Conservation (phyloP, 1,284 basidiomycete genomes). For the Neolentinus lepideus region DNA sequence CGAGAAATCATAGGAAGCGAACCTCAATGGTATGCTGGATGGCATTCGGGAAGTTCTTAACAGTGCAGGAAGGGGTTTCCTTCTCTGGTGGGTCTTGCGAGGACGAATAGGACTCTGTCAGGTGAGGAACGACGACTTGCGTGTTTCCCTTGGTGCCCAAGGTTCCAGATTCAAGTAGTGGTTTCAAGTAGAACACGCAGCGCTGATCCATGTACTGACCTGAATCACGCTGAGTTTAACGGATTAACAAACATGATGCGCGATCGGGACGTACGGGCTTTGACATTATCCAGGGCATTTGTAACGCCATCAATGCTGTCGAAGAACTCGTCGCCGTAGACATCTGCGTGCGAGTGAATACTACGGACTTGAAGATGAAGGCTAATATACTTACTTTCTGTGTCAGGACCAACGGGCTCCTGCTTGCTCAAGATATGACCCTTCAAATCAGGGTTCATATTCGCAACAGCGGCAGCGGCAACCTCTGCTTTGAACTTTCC, state of each 20-base stretch:
- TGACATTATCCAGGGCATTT: conserved; percentile 99
- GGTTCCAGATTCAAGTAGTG: conserved; percentile 95
- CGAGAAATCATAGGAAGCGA: conserved; percentile 14
- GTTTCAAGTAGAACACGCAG: conserved; percentile 96
- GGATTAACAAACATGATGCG: background rate
- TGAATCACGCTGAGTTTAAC: conserved; percentile 20
- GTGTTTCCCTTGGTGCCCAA: conserved; percentile 98
- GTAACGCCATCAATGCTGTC: conserved; percentile 88
- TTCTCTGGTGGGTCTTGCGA: conserved; percentile 99
- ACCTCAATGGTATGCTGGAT: conserved; percentile 99
- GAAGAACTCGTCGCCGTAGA: conserved; percentile 92
- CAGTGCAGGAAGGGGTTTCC: conserved; percentile 95
- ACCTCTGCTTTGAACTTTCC: conserved; percentile 98
- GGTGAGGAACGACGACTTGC: conserved; percentile 91
- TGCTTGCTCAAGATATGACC: conserved; percentile 89
- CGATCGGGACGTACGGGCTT: conserved; percentile 64
- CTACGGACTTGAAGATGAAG: background rate
- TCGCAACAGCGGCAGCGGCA: conserved; percentile 85
- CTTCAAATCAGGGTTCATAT: conserved; percentile 93
- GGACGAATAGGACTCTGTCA: conserved; percentile 97
- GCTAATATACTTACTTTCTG: conserved; percentile 66
- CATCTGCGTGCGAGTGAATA: conserved; percentile 39
- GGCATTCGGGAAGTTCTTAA: conserved; percentile 99
- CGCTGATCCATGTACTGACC: conserved; percentile 99
- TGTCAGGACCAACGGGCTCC: conserved; percentile 90